Base-by-base conservation (phyloP, 202 grass and related monocot genomes). In the Panicum hallii region DNA sequence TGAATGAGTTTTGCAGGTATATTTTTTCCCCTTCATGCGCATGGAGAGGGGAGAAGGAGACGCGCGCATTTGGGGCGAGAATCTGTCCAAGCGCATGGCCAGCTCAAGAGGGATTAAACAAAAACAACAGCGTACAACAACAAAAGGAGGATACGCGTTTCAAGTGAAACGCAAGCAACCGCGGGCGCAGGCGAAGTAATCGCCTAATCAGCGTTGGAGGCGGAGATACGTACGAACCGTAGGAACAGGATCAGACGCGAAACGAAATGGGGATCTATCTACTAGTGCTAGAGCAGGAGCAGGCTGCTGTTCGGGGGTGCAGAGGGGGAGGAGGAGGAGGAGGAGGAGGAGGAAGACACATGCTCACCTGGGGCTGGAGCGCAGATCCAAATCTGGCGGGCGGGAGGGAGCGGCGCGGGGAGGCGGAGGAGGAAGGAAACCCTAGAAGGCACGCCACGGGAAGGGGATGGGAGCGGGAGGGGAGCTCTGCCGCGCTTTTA, bases 351-450 rank as follows among this genome's bases (percentile, higher is more conserved):
- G 8, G 55, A 68, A 68, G 67, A 70, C 41, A 19, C 12, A 0
- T 7, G 12, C 50, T 9, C 16, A 44, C 65, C 65, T 70, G 4
- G 19, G 11, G 4, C 10, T 6, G 36, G 9, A 19, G 69, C 68
- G n/a, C 1, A 81, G 79, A 75, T 75, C 72, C 72, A 56, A 73
- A 81, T 81, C 78, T 69, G 77, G 77, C 9, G 60, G 45, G 68
- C 2, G 22, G 41, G 36, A 38, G 36, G 23, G 44, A 12, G 28
- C 22, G 57, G 11, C 47, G 77, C 11, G 19, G 7, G 4, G 55
- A 17, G 38, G 54, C 4, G 17, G 1, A 5, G 22, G 52, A 61
- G 53, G 68, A 23, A 61, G 53, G 68, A 63, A 74, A 83, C 54
- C 69, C 69, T 83, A 74, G 68, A 41, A 44, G 53, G 79, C 72